phyloP scores from a whole-genome alignment of 2,329 filamentous ascomycete species.

The Emmonsiellopsis sp. region DNA sequence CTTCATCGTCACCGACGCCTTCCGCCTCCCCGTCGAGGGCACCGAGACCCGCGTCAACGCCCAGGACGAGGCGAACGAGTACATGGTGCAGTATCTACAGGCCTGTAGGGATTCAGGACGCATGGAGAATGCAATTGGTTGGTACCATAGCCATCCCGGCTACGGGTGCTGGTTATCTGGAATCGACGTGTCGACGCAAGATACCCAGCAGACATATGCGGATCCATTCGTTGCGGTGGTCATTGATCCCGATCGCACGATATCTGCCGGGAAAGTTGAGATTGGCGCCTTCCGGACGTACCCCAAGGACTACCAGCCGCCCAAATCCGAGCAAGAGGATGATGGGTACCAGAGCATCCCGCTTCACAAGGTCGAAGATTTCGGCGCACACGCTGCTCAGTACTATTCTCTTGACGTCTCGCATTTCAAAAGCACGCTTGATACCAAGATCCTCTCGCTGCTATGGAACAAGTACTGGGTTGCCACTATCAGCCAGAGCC shows the following conservation, averaged over 20 bases:
- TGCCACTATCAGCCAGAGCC: conserved; percentile 83
- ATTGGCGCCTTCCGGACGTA: conserved; percentile 95
- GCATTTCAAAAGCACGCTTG: conserved; percentile 88
- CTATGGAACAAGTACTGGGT: conserved; percentile 94
- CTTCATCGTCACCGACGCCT: conserved; percentile 88
- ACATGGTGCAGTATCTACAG: conserved; percentile 79
- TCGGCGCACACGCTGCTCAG: conserved; percentile 79
- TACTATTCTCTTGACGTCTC: conserved; percentile 91
- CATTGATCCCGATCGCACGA: conserved; percentile 90
- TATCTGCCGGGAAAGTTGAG: conserved; percentile 89
- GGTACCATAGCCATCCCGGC: conserved; percentile 96
- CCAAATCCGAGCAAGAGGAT: conserved; percentile 33
- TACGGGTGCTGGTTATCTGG: conserved; percentile 98
- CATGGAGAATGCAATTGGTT: conserved; percentile 87
- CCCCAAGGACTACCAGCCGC: conserved; percentile 60
- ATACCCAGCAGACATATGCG: conserved; percentile 71
- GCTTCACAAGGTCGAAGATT: conserved; percentile 88
- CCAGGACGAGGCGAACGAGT: conserved; percentile 91
- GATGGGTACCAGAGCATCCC: conserved; percentile 58
- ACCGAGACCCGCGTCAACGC: conserved; percentile 98
- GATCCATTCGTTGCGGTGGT: conserved; percentile 95
- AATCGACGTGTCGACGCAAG: conserved; percentile 86
- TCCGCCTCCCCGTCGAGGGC: conserved; percentile 87
- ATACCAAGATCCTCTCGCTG: conserved; percentile 73
- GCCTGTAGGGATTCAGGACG: conserved; percentile 65